Evolutionary conservation across 805 yeast genomes (phyloP), one percentile per base, ranked within the genome.

Genomic region (Saccharomyces jurei): DNA sequence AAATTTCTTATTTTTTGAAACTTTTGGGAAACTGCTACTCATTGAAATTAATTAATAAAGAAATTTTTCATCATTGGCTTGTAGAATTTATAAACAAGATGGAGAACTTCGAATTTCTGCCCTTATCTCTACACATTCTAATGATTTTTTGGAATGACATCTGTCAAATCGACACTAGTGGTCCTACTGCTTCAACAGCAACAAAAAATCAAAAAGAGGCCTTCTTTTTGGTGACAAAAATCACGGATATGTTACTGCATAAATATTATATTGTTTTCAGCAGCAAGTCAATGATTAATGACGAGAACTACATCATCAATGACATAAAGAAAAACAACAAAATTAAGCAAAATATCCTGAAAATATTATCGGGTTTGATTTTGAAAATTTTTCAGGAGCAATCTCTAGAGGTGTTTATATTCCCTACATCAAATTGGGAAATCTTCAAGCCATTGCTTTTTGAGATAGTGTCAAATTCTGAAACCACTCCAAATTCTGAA

Each of bases 91-190:
- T 88, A 50, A 74, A 71, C 22, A 67, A 61, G 48, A 67, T 75
- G 21, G 73, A 72, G 32, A 60, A 65, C 28, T 63, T 67, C 13
- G 75, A 71, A 53, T 73, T 74, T 53, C 58, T 80, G 6, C 83
- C 84, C 0, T 60, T 79, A 25, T 64, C 77, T 0, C 70, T 82
- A 22, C 76, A 87, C 3, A 71, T 87, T 2, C 66, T 86, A 5
- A 78, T 81, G 56, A 73, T 84, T 26, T 86, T 87, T 62, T 90
- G 96, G 96, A 73, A 74, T 52, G 86, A 84, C 51, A 70, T 89
- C 1, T 68, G 83, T 3, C 72, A 75, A 44, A 64, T 72, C 4
- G 47, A 49, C 21, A 36, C 41, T 5, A 22, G 25, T 41, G 48
- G 48, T 5, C 50, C 41, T 5, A 52, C 50, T 17, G 88, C 84